phyloP scores from a whole-genome alignment of 176 grass and related monocot species.

The Hyparrhenia diplandra region DNA sequence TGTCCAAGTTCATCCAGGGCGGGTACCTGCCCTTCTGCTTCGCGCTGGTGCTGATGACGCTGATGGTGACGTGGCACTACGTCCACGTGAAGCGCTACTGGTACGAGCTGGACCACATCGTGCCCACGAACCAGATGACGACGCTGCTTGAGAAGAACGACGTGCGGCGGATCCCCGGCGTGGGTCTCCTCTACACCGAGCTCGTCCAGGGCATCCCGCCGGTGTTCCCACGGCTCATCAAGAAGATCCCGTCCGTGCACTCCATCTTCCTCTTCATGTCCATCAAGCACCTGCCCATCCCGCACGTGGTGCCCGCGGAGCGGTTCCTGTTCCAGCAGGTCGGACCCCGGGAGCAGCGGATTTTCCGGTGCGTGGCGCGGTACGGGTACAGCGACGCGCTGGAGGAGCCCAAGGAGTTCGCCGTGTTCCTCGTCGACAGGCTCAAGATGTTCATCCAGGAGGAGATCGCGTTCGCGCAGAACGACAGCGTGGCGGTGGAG shows the following conservation, averaged over 20 bases:
- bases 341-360: slow-evolving; percentile 34
- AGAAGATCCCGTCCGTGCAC: slow-evolving; percentile 65
- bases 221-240: slow-evolving; percentile 55
- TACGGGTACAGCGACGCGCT: slow-evolving; percentile 59
- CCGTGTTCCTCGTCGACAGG: slow-evolving; percentile 44
- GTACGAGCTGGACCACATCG: slow-evolving; percentile 41
- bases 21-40: slow-evolving; percentile 60
- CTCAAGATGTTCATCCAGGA: slow-evolving; percentile 60
- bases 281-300: slow-evolving; percentile 66
- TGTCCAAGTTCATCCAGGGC: slow-evolving; percentile 62
- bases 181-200: slow-evolving; percentile 70
- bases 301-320: slow-evolving; percentile 39
- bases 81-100: slow-evolving; percentile 42
- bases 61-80: slow-evolving; percentile 63
- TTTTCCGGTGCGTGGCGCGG: slow-evolving; percentile 65
- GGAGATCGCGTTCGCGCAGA: slow-evolving; percentile 19
- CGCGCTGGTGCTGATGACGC: slow-evolving; percentile 36
- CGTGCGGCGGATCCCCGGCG: slow-evolving; percentile 39
- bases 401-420: slow-evolving; percentile 55
- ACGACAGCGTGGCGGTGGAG: background rate
- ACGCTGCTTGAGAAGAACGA: slow-evolving; percentile 32
- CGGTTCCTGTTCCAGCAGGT: slow-evolving; percentile 63
- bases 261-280: slow-evolving; percentile 63
- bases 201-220: slow-evolving; percentile 68
- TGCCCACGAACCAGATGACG: slow-evolving; percentile 12